Evolutionary conservation across 2,329 filamentous ascomycete species (phyloP), one percentile per base, ranked within the genome.

Genomic region (Paracorniculantispora psalliotae): DNA sequence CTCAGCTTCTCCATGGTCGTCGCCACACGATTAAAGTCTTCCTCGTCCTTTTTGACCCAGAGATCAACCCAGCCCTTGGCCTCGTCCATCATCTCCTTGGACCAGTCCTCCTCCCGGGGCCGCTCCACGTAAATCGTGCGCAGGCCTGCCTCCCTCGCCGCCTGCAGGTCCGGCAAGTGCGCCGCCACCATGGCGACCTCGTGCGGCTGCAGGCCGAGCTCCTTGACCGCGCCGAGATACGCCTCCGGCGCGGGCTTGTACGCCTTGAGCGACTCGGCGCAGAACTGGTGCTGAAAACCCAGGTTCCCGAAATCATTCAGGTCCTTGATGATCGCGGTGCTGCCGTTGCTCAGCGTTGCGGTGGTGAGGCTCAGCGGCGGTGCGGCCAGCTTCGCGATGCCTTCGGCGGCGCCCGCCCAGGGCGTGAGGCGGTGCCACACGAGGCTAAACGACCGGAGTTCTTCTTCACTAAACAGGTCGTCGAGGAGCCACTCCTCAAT

Each of bases 161-260:
- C 87, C 61, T 82, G 75, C 57, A 94, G 73, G 71, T 93, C 90
- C 6, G 67, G 71, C 60, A 93, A 73, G 73, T 93, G 90, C 39
- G 90, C 86, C 17, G 91, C 90, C 21, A 94, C 88, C 83, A 94
- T 85, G 21, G 84, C 88, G 59, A 90, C 87, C 67, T 92, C 79
- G 2, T 70, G 69, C 0, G 86, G 81, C 61, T 80, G 65, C 44
- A 86, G 62, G 0, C 80, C 82, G 55, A 92, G 72, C 63, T 75
- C 77, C 59, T 77, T 71, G 2, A 79, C 88, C 0, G 87, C 89
- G 4, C 90, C 89, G 1, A 81, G 77, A 67, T 94, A 94, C 2
- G 87, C 85, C 54, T 71, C 76, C 8, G 83, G 81, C 61, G 83
- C 79, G 1, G 90, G 90, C 76, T 94, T 94, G 71, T 93, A 94